These are phyloP conservation scores for Zygosaccharomyces rouxii DNA, from an alignment of 805 yeast species.

Conservation along the genomic window DNA sequence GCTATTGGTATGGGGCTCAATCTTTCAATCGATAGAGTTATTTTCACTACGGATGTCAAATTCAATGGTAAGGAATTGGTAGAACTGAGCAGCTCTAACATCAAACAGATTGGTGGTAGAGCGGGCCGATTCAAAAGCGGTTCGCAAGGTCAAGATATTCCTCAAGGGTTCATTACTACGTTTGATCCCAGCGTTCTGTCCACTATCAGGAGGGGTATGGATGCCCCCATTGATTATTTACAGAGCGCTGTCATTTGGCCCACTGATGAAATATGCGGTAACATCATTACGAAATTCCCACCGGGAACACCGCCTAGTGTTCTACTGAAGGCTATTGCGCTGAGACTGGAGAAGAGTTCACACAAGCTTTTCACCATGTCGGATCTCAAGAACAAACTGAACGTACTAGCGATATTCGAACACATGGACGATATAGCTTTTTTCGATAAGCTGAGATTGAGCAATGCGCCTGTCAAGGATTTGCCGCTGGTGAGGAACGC, in stretches of 20 bases:
- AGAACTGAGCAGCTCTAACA: conserved; percentile 55
- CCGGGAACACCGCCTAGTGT: conserved; percentile 43
- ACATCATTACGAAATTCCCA: conserved; percentile 59
- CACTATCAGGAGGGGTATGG: conserved; percentile 45
- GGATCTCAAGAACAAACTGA: conserved; percentile 34
- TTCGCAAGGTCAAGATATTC: conserved; percentile 11
- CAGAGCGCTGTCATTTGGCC: conserved; percentile 76
- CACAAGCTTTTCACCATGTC: conserved; percentile 27
- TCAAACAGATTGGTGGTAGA: conserved; percentile 92
- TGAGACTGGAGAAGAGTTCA: conserved; percentile 19
- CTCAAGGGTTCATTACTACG: conserved; percentile 53
- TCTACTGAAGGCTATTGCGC: conserved; percentile 47
- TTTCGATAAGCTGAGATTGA: conserved; percentile 52
- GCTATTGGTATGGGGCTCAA: conserved; percentile 98
- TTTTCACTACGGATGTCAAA: conserved; percentile 65
- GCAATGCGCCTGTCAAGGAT: conserved; percentile 59
- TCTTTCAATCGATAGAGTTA: conserved; percentile 71
- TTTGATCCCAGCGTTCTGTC: conserved; percentile 42
- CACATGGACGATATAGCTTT: conserved; percentile 42
- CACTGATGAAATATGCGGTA: conserved; percentile 62
- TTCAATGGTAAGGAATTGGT: conserved; percentile 57
- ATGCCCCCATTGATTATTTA: conserved; percentile 48
- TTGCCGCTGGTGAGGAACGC: conserved; percentile 39
- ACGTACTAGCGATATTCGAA: conserved; percentile 43
- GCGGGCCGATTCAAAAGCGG: conserved; percentile 71